phyloP scores from a whole-genome alignment of 306 rosid species.

The Pyrus bretschneideri region DNA sequence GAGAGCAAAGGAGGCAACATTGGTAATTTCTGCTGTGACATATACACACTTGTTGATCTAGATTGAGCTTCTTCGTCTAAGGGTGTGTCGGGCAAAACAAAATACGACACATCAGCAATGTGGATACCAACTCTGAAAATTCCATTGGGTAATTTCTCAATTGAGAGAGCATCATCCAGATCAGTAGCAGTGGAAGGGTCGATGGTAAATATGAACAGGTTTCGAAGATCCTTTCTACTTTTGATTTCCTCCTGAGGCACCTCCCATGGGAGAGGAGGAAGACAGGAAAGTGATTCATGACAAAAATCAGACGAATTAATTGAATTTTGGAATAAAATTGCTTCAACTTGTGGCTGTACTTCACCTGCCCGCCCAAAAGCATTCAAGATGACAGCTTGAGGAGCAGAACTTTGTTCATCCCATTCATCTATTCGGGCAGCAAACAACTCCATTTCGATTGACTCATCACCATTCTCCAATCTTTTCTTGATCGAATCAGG shows the following conservation, averaged over 20 bases:
- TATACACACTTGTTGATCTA: constrained; percentile 75
- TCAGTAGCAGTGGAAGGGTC: constrained; percentile 85
- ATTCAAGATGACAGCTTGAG: constrained; percentile 51
- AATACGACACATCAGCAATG: constrained; percentile 79
- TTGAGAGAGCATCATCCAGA: constrained; percentile 86
- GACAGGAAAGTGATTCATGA: constrained; percentile 47
- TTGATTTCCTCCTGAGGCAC: constrained; percentile 53
- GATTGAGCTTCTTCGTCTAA: constrained; percentile 63
- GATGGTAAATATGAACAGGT: constrained; percentile 67
- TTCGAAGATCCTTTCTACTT: constrained; percentile 65
- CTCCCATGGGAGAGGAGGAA: constrained; percentile 69
- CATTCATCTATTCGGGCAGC: constrained; percentile 68
- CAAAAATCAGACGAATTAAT: constrained; percentile 56
- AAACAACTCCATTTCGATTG: constrained; percentile 60
- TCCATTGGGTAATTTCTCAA: constrained; percentile 61
- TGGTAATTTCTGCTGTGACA: constrained; percentile 55
- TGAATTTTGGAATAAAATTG: constrained; percentile 69
- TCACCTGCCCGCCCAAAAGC: constrained; percentile 64
- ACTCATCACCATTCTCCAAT: constrained; percentile 48
- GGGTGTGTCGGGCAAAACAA: constrained; percentile 62
- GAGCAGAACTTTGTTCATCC: constrained; percentile 56
- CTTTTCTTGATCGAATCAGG: constrained; percentile 54
- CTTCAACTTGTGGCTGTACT: constrained; percentile 60
- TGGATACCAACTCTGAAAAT: constrained; percentile 79
- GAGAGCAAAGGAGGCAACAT: constrained; percentile 75